Percentiles rank a stretch among this genome's conserved stretches.
These are phyloP conservation scores for Hypoxylon intermedium DNA, from an alignment of 495 filamentous ascomycete genomes.

Conservation along the genomic window DNA sequence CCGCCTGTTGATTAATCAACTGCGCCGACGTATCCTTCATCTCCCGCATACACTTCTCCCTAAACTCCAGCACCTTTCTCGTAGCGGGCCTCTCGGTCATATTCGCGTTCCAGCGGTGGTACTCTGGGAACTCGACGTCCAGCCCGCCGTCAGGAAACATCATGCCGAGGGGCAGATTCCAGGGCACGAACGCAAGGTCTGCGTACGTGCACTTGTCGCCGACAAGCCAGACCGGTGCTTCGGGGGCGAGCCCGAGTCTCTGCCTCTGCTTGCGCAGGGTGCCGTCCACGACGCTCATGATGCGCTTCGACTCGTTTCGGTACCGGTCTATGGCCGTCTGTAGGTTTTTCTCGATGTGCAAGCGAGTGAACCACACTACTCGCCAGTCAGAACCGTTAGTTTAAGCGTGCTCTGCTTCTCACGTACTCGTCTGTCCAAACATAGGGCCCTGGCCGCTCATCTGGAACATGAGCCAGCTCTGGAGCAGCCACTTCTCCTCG, in stretches of 20 bases:
- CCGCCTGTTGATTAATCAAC: slow-evolving; percentile 16
- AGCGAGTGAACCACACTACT: slow-evolving; percentile 51
- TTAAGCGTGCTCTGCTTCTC: neutral
- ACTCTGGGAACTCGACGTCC: slow-evolving; percentile 38
- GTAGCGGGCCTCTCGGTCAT: slow-evolving; percentile 47
- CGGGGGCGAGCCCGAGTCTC: slow-evolving; percentile 3
- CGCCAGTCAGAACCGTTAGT: slow-evolving; percentile 3
- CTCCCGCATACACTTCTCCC: slow-evolving; percentile 30
- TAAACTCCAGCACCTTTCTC: slow-evolving; percentile 50
- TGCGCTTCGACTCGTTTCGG: slow-evolving; percentile 64
- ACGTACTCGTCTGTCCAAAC: slow-evolving; percentile 58
- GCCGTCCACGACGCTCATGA: slow-evolving; percentile 64
- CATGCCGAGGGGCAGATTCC: slow-evolving; percentile 46
- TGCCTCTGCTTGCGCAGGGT: slow-evolving; percentile 55
- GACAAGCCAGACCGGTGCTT: slow-evolving; percentile 65
- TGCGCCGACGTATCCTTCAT: slow-evolving; percentile 23
- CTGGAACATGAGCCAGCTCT: slow-evolving; percentile 70
- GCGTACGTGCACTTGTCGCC: slow-evolving; percentile 64
- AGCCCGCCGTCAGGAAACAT: slow-evolving; percentile 16
- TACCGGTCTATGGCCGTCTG: slow-evolving; percentile 67
- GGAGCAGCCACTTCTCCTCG: slow-evolving; percentile 53
- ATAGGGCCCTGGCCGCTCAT: slow-evolving; percentile 70
- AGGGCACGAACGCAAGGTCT: slow-evolving; percentile 66
- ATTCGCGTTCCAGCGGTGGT: slow-evolving; percentile 48
- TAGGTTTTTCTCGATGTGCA: slow-evolving; percentile 63